phyloP scores from a whole-genome alignment of 768 basidiomycete genomes.

The Macrolepiota fuliginosa region DNA sequence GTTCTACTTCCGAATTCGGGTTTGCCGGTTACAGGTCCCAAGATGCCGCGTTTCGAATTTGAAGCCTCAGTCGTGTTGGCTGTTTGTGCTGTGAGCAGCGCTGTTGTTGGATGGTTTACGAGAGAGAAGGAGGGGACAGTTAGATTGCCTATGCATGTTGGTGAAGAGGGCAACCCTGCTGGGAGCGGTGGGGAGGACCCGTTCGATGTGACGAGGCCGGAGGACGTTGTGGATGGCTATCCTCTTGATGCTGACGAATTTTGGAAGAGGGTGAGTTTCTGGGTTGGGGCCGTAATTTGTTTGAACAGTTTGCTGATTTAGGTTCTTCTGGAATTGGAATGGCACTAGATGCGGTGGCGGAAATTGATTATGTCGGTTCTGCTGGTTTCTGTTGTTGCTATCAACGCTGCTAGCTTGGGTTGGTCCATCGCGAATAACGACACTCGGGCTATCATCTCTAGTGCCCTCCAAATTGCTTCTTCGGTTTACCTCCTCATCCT shows the following conservation, averaged over 20 bases:
- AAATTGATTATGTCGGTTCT: conserved; percentile 52
- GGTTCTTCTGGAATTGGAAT: not conserved
- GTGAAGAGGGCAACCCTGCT: not conserved
- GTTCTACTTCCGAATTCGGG: not conserved
- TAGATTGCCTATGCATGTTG: conserved; percentile 21
- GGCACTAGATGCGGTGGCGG: conserved; percentile 50
- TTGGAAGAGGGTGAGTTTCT: conserved; percentile 32
- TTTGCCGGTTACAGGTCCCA: not conserved
- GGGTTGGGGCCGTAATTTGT: conserved; percentile 16
- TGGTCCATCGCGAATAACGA: conserved; percentile 42
- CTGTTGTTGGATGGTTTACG: conserved; percentile 38
- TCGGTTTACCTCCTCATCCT: conserved; percentile 60
- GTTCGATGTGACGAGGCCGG: conserved; percentile 57
- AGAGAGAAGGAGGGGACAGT: conserved; percentile 45
- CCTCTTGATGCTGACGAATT: conserved; percentile 29
- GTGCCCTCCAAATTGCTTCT: conserved; percentile 47
- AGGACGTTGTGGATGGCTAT: conserved; percentile 45
- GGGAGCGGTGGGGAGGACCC: conserved; percentile 20
- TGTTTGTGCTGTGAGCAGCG: conserved; percentile 41
- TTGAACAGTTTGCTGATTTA: not conserved
- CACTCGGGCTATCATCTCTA: conserved; percentile 30
- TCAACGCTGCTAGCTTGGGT: conserved; percentile 55
- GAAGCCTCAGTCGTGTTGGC: conserved; percentile 49
- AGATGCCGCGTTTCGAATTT: conserved; percentile 58
- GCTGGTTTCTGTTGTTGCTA: conserved; percentile 41